Conservation (phyloP, 768 basidiomycete species). For the Podaxis sp. region DNA sequence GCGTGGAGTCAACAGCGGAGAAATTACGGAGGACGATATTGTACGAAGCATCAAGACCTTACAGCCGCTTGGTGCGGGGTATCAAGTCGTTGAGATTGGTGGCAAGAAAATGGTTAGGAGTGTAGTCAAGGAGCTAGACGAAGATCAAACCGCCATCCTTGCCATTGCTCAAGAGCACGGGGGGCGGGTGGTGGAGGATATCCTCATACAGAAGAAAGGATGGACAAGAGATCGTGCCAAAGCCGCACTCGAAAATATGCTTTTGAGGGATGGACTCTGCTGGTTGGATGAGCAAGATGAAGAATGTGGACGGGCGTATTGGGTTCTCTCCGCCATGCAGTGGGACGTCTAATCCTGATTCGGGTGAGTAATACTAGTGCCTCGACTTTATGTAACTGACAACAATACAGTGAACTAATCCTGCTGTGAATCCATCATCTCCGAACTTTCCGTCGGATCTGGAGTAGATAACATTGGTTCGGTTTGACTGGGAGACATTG, state of each 20-base stretch:
- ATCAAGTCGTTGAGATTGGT: slow-evolving; percentile 76
- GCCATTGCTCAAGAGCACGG: slow-evolving; percentile 65
- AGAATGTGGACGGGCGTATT: slow-evolving; percentile 62
- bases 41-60: slow-evolving; percentile 80
- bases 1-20: slow-evolving; percentile 62
- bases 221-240: slow-evolving; percentile 80
- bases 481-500: slow-evolving; percentile 17
- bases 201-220: slow-evolving; percentile 53
- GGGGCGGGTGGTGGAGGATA: slow-evolving; percentile 65
- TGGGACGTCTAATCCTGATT: slow-evolving; percentile 58
- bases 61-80: slow-evolving; percentile 87
- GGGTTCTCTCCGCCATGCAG: slow-evolving; percentile 84
- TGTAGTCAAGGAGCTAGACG: slow-evolving; percentile 86
- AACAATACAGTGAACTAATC: slow-evolving; percentile 5
- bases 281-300: slow-evolving; percentile 94
- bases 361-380: neutral
- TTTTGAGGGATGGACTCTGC: slow-evolving; percentile 84
- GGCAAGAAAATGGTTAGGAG: slow-evolving; percentile 79
- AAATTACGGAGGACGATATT: slow-evolving; percentile 83
- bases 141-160: slow-evolving; percentile 81
- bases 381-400: neutral
- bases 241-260: slow-evolving; percentile 84
- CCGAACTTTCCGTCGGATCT: slow-evolving; percentile 12
- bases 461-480: slow-evolving; percentile 23
- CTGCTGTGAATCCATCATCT: slow-evolving; percentile 12